phyloP scores from a whole-genome alignment of 1,139 yeast species.

The Dujonia santamariae region DNA sequence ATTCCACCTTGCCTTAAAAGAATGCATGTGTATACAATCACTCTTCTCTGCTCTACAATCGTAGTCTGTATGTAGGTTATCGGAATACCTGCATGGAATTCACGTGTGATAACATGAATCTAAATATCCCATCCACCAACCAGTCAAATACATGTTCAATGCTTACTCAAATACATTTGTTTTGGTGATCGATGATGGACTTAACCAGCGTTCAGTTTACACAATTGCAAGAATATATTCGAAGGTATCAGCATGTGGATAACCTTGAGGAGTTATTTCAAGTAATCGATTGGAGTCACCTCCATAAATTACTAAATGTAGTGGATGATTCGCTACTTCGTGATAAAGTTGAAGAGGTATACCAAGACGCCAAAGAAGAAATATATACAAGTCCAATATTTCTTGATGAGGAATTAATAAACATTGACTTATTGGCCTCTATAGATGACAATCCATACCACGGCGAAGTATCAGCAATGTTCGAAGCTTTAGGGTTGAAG shows the following conservation, averaged over 20 bases:
- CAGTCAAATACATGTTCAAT: too few species aligned
- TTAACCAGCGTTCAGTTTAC: too few species aligned
- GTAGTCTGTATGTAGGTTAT: too few species aligned
- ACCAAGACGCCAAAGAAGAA: constrained; percentile 5
- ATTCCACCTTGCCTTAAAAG: too few species aligned
- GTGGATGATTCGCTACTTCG: constrained; percentile 1
- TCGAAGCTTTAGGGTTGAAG: constrained; percentile 2
- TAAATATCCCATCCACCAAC: too few species aligned
- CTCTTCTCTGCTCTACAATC: too few species aligned
- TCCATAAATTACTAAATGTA: constrained; percentile 1
- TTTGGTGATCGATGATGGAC: too few species aligned
- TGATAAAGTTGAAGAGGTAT: constrained; percentile 6
- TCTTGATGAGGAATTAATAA: constrained; percentile 6
- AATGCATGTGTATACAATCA: too few species aligned
- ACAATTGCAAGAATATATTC: constrained; percentile 5
- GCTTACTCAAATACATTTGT: too few species aligned
- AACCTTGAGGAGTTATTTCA: constrained; percentile 7
- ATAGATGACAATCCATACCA: constrained; percentile 5
- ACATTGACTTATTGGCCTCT: background rate
- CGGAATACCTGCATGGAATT: too few species aligned
- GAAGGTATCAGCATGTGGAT: constrained; percentile 6
- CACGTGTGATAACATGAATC: too few species aligned
- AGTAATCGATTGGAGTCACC: constrained; percentile 6
- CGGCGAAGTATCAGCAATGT: constrained; percentile 1
- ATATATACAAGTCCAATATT: constrained; percentile 6